Evolutionary conservation across 345 rosid genomes (phyloP).

Genomic region (Passiflora organensis): DNA sequence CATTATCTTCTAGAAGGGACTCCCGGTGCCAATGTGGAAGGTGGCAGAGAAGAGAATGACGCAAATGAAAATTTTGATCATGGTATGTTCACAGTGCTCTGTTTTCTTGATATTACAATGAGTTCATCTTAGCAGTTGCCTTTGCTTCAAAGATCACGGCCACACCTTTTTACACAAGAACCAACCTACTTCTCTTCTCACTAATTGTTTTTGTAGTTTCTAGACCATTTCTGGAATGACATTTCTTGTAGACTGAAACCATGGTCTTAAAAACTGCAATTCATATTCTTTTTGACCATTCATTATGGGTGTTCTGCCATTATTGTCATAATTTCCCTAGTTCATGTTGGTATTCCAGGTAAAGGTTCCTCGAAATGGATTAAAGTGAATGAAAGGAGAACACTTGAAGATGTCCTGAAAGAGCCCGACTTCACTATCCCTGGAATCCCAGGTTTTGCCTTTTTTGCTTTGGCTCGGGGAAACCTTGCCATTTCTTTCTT

Average conservation of each 20-base stretch:
- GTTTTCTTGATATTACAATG: too few species aligned
- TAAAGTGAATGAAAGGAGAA: conserved; percentile 64
- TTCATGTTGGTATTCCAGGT: conserved; percentile 22
- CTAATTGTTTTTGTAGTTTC: too few species aligned
- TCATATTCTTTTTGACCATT: too few species aligned
- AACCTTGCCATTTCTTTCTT: background rate
- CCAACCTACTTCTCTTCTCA: too few species aligned
- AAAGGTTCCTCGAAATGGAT: conserved; percentile 48
- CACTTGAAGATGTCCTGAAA: conserved; percentile 58
- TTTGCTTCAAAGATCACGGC: too few species aligned
- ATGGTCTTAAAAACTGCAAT: too few species aligned
- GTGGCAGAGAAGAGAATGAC: conserved; percentile 40
- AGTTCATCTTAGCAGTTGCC: too few species aligned
- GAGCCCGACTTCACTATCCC: conserved; percentile 55
- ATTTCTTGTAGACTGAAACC: too few species aligned
- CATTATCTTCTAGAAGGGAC: conserved; percentile 76
- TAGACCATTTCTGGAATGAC: too few species aligned
- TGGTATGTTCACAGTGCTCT: conserved; percentile 14
- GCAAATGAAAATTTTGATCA: conserved; percentile 16
- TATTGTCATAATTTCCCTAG: background rate
- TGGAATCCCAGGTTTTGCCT: conserved; percentile 55
- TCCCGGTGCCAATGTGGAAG: conserved; percentile 58
- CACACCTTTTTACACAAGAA: too few species aligned
- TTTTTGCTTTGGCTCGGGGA: background rate
- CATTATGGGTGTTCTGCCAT: too few species aligned